These are phyloP conservation scores for Penicillium lividum DNA, from an alignment of 495 filamentous ascomycete species.

Conservation along the genomic window DNA sequence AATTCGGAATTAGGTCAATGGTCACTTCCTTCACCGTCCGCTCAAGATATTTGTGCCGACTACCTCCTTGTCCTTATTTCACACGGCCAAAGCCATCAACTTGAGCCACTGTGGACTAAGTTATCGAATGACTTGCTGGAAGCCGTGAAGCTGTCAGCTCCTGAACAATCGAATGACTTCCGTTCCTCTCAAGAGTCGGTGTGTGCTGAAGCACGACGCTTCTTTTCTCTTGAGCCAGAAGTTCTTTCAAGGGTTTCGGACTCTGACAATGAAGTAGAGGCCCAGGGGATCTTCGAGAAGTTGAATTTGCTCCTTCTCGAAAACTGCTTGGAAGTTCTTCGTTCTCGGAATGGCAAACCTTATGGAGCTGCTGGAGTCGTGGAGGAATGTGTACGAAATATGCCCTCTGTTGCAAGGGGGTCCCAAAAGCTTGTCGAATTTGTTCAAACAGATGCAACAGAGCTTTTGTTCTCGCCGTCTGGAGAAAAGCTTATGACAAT, in stretches of 20 bases:
- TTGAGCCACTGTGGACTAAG: slow-evolving; percentile 53
- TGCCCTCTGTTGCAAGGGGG: slow-evolving; percentile 40
- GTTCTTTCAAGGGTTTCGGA: slow-evolving; percentile 39
- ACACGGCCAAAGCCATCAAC: slow-evolving; percentile 28
- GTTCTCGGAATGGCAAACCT: slow-evolving; percentile 72
- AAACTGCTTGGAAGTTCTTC: slow-evolving; percentile 51
- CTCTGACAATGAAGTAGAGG: slow-evolving; percentile 24
- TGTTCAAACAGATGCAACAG: slow-evolving; percentile 47
- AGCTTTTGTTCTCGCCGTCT: slow-evolving; percentile 57
- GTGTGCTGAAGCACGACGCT: slow-evolving; percentile 58
- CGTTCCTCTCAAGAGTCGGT: slow-evolving; percentile 67
- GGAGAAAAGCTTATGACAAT: slow-evolving; percentile 45
- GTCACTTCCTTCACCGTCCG: slow-evolving; percentile 44
- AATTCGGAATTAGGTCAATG: slow-evolving; percentile 48
- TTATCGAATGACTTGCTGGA: slow-evolving; percentile 57
- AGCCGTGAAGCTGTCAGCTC: slow-evolving; percentile 66
- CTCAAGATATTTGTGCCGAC: slow-evolving; percentile 40
- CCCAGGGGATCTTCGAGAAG: slow-evolving; percentile 27
- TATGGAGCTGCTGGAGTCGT: slow-evolving; percentile 74
- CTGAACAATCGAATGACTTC: slow-evolving; percentile 77
- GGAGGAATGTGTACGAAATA: slow-evolving; percentile 46
- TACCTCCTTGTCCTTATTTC: slow-evolving; percentile 34
- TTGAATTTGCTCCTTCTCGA: slow-evolving; percentile 44
- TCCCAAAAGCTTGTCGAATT: slow-evolving; percentile 43
- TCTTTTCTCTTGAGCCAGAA: slow-evolving; percentile 58